A percentile compares a stretch with the other conserved stretches of the same genome.
These are phyloP conservation scores for Fraxinus dipetala DNA, from an alignment of 305 asterid genomes.

Conservation along the genomic window DNA sequence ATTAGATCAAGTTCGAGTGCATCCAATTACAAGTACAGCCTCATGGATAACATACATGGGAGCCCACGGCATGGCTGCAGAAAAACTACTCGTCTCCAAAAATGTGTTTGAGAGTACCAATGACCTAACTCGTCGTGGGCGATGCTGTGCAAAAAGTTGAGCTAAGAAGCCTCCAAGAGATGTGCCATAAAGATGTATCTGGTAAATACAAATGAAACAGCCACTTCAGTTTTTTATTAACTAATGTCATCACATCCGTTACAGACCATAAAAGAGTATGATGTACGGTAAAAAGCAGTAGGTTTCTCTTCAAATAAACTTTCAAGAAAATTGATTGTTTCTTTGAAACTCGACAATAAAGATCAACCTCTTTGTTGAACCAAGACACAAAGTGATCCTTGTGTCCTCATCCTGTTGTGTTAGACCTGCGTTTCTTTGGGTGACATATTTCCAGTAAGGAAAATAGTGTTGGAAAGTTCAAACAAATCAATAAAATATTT, in stretches of 20 bases:
- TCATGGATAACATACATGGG: conserved; percentile 63
- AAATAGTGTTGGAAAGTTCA: not conserved
- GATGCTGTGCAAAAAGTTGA: conserved; percentile 92
- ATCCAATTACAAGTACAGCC: not conserved
- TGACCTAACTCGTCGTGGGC: conserved; percentile 90
- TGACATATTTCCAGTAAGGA: not conserved
- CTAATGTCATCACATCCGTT: not conserved
- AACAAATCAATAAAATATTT: not conserved
- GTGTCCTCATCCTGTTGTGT: not conserved
- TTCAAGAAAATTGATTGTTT: not conserved
- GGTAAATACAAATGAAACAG: conserved; percentile 22
- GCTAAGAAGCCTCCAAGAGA: conserved; percentile 98
- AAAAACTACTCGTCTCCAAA: conserved; percentile 78
- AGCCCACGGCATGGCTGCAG: conserved; percentile 96
- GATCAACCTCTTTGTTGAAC: not conserved
- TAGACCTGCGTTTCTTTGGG: not conserved
- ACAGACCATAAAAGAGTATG: not conserved
- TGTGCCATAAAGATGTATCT: conserved; percentile 93
- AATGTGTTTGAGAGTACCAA: conserved; percentile 89
- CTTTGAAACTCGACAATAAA: not conserved
- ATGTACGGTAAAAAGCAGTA: not conserved
- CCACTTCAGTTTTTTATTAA: conserved; percentile 17
- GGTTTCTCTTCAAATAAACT: not conserved
- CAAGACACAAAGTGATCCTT: not conserved
- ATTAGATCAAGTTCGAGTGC: conserved; percentile 9